Base-by-base conservation (phyloP, 441 rosid species). In the Oxalis stricta region DNA sequence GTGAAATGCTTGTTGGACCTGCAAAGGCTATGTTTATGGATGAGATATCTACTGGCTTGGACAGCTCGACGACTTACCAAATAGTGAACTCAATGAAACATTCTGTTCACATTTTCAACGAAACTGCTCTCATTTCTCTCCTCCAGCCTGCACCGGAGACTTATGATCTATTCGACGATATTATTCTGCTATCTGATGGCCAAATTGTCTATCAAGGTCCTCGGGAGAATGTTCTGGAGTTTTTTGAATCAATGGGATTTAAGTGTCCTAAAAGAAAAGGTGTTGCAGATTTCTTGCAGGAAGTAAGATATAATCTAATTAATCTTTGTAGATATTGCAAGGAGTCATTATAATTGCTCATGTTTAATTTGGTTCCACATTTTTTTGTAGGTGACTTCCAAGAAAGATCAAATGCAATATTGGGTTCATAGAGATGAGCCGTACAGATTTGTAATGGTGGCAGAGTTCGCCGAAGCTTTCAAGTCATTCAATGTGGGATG, bases 101-200 rank as follows among this genome's bases (percentile, higher is more conserved):
- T 50, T 55, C 44, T 14, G 64, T 72, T 47, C 96, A 83, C 41
- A 78, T 87, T 61, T 68, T 87, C 29, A 61, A 71, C 17, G 92
- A 84, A 48, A 78, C 86, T 4, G 70, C 82, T 33, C 20, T 78
- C 46, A 72, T 78, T 47, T 78, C 82, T 11, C 77, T 78, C 35
- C 86, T 78, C 18, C 86, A 87, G 77, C 96, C 96, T 10, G 86
- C 92, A 0, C 94, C 96, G 0, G 96, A 87, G 66, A 87, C 94
- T 22, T 83, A 72, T 35, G 69, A 75, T 48, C 77, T 81, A 34
- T 87, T 83, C 21, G 97, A 84, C 57, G 97, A 87, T 55, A 76
- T 87, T 41, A 60, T 83, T 44, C 81, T 87, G 32, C 66, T 87
- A 38, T 73, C 89, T 0, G 96, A 87, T 47, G 82, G 89, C 4